Percentiles rank a stretch among this genome's conserved stretches.
phyloP scores from a whole-genome alignment of 2,329 filamentous ascomycete species.

The Aspergillus felis region DNA sequence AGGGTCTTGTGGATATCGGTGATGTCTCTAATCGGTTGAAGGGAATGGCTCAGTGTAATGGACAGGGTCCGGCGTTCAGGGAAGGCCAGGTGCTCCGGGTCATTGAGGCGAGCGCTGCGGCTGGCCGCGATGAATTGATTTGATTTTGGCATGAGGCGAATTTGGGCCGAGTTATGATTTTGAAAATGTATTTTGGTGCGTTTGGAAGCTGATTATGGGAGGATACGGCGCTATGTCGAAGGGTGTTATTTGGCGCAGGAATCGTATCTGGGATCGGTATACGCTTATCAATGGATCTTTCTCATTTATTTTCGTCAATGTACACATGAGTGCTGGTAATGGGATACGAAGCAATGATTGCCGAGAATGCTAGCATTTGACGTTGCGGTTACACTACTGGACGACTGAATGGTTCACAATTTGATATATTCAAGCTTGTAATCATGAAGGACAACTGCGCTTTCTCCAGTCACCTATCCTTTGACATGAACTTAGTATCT shows the following conservation, averaged over 20 bases:
- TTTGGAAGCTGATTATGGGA: neutral
- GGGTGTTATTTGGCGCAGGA: neutral
- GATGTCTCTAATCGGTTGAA: constrained; percentile 77
- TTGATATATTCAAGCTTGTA: neutral
- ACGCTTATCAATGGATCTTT: neutral
- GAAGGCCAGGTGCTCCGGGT: constrained; percentile 69
- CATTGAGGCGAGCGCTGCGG: constrained; percentile 73
- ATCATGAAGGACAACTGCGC: neutral
- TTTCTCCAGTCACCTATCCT: neutral
- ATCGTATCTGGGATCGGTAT: neutral
- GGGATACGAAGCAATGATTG: too few relatives aligned
- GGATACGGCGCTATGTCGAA: neutral
- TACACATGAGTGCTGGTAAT: neutral
- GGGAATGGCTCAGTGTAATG: constrained; percentile 73
- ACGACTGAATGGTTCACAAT: neutral
- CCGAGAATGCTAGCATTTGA: too few relatives aligned
- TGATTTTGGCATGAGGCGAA: constrained; percentile 31
- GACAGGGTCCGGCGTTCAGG: constrained; percentile 81
- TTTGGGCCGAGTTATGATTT: neutral
- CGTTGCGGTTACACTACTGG: too few relatives aligned
- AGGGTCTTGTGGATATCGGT: constrained; percentile 74
- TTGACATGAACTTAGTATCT: neutral
- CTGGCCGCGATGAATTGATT: constrained; percentile 73
- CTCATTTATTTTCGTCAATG: neutral
- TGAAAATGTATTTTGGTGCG: constrained; percentile 3